Percentiles rank a stretch among this genome's conserved stretches.
These are phyloP conservation scores for Saccharomyces hybrid DNA, from an alignment of 1,139 yeast species.

Conservation along the genomic window DNA sequence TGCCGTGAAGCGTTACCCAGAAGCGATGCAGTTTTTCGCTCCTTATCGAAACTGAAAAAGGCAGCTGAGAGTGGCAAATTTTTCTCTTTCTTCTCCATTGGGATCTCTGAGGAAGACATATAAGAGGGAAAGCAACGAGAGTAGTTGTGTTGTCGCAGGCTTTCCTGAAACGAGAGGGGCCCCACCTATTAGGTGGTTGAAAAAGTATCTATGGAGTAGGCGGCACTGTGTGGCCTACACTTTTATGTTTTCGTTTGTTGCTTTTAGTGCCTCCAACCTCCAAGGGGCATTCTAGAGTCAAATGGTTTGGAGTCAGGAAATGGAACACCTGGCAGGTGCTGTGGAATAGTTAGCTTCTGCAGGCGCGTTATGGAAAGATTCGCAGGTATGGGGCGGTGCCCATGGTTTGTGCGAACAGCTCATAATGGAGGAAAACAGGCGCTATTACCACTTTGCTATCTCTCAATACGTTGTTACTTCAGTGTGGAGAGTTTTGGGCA, in stretches of 20 bases:
- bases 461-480: background rate
- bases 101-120: background rate
- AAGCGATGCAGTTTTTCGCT: background rate
- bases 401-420: background rate
- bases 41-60: background rate
- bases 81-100: background rate
- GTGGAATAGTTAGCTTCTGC: background rate
- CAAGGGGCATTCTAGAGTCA: background rate
- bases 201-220: background rate
- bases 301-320: background rate
- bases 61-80: background rate
- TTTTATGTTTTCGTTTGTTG: background rate
- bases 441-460: background rate
- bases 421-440: background rate
- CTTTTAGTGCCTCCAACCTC: background rate
- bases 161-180: background rate
- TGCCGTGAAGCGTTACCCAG: background rate
- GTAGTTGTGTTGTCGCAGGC: background rate
- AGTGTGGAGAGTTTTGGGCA: background rate
- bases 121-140: background rate
- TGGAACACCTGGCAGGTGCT: background rate
- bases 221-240: background rate
- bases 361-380: background rate
- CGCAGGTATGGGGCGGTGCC: background rate
- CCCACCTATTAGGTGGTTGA: background rate